Evolutionary conservation across 1,139 yeast species (phyloP), one percentile per base, ranked within the genome.

Genomic region (Pichia sp.): DNA sequence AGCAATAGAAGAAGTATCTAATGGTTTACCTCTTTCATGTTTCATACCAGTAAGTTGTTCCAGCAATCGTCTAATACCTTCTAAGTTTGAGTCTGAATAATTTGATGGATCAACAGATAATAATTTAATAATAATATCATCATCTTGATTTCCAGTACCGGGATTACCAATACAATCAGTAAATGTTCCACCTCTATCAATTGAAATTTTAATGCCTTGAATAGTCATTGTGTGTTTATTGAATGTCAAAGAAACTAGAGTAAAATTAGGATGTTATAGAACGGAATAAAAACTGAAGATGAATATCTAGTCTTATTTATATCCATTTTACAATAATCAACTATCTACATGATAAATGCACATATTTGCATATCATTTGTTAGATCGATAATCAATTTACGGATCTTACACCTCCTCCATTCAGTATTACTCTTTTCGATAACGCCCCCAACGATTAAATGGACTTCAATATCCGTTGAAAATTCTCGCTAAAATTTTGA

Each of bases 61-160:
- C 55, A 90, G 68, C 0, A 87, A 78, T 48, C 95, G 70, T 58
- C 96, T 75, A 47, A 90, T 87, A 7, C 96, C 97, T 69, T 90
- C 97, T 16, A 91, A 75, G 5, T 96, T 96, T 0, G 97, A 96
- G 73, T 90, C 97, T 10, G 75, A 71, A 65, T 90, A 90, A 69
- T 89, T 89, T 46, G 76, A 72, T 0, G 96, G 96, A 64, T 90
- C 96, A 10, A 86, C 96, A 1, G 96, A 87, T 29, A 90, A 73
- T 44, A 90, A 70, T 67, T 90, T 90, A 61, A 79, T 73, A 42
- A 75, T 71, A 30, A 78, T 73, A 58, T 79, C 83, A 50, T 74
- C 53, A 18, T 33, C 42, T 16, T 42, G 46, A 18, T 45, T n/a
- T 25, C 45, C 45, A 9, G 45, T 42, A 29, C 44, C 44, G 3